phyloP scores from a whole-genome alignment of 179 eudicot species.

The Patellifolia procumbens region DNA sequence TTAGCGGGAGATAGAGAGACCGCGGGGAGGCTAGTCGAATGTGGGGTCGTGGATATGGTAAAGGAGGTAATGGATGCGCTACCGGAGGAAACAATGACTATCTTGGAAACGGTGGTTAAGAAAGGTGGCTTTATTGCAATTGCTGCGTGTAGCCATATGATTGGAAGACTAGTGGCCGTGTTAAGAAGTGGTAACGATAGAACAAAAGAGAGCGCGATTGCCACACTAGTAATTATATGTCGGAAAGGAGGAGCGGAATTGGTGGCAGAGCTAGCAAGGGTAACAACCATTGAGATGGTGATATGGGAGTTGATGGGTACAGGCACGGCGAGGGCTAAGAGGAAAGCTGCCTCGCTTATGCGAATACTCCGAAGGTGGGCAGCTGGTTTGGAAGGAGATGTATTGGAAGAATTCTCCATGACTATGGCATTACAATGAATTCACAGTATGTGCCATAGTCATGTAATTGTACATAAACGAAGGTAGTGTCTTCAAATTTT shows the following conservation, averaged over 20 bases:
- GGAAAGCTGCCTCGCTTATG: slow-evolving; percentile 80
- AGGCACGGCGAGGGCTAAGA: slow-evolving; percentile 64
- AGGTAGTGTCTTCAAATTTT: slow-evolving; percentile 20
- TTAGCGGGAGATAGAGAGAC: slow-evolving; percentile 78
- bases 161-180: slow-evolving; percentile 44
- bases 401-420: slow-evolving; percentile 36
- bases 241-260: slow-evolving; percentile 79
- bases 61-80: slow-evolving; percentile 50
- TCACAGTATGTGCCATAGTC: slow-evolving; percentile 1
- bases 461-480: slow-evolving; percentile 36
- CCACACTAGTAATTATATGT: slow-evolving; percentile 72
- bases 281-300: slow-evolving; percentile 59
- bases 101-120: slow-evolving; percentile 71
- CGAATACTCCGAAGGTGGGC: slow-evolving; percentile 84
- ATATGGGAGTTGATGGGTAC: slow-evolving; percentile 83
- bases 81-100: slow-evolving; percentile 63
- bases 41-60: slow-evolving; percentile 57
- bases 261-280: slow-evolving; percentile 66
- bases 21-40: slow-evolving; percentile 62
- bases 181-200: slow-evolving; percentile 67
- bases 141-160: slow-evolving; percentile 48
- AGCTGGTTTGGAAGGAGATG: slow-evolving; percentile 58
- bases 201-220: slow-evolving; percentile 69
- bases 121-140: slow-evolving; percentile 70
- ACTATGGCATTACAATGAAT: slow-evolving; percentile 32